Evolutionary conservation across 169 alveolate genomes (phyloP), one percentile per base, ranked within the genome.

Genomic region (Besnoitia besnoiti): DNA sequence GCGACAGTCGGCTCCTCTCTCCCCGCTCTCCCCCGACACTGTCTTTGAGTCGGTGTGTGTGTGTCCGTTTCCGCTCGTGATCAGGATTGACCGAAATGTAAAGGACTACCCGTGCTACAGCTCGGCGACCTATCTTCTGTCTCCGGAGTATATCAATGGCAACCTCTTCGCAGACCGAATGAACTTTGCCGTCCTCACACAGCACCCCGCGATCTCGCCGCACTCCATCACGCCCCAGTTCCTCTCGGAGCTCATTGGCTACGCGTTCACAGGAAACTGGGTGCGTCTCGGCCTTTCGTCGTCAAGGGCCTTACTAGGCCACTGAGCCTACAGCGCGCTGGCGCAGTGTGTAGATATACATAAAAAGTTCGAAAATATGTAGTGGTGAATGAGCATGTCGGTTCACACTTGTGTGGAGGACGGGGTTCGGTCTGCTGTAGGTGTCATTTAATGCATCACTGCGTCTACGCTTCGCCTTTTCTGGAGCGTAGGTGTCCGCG

Each of bases 71-170:
- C 39, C 2, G 40, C 44, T 2, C n/a, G 46, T 73, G 14, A 1
- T 55, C 87, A 77, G 87, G 87, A 40, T 77, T 27, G 87, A 77
- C 16, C 49, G 87, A 21, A 77, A 77, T 21, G 87, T 77, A 30
- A 77, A 77, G 87, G 87, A 37, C 19, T 77, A 77, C 59, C 87
- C 87, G 7, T 77, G 87, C 87, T 77, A 77, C 59, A 77, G 87
- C 59, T 27, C 59, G 40, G 87, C 87, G 21, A 77, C 87, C 14
- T 77, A 77, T 37, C 87, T 77, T 24, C 87, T 77, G 30, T 37
- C 87, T 21, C 87, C 87, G 5, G 87, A 77, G 30, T 77, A 77
- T 39, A 77, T 77, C 87, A 77, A 55, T 35, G 87, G 87, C 16
- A 77, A 77, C 59, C 49, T 77, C 55, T 77, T 77, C 40, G 50